These are phyloP conservation scores for Persicaria maculosa DNA, from an alignment of 148 eudicot genomes.

Conservation along the genomic window DNA sequence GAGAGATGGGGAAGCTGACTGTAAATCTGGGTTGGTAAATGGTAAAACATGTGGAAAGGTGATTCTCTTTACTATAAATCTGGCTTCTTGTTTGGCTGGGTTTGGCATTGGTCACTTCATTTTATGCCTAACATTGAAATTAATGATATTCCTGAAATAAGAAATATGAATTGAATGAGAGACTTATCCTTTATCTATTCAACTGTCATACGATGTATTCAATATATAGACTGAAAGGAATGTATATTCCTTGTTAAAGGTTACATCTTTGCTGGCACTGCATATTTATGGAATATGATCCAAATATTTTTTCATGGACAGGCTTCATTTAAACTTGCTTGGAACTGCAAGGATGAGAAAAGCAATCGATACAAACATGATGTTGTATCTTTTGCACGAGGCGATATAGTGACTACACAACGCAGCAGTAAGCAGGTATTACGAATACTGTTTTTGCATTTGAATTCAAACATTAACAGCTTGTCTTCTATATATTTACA, in stretches of 20 bases:
- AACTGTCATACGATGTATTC: not conserved
- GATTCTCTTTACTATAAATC: not conserved
- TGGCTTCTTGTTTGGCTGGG: not conserved
- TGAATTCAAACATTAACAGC: too few species aligned
- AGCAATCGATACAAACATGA: conserved; percentile 88
- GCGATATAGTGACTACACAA: conserved; percentile 75
- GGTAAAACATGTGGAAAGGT: conserved; percentile 65
- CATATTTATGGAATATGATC: not conserved
- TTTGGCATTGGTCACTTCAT: not conserved
- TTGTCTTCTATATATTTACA: too few species aligned
- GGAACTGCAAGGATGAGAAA: conserved; percentile 75
- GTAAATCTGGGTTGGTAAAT: conserved; percentile 25
- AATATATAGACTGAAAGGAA: not conserved
- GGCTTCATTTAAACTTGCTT: conserved; percentile 92
- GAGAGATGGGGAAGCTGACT: conserved; percentile 43
- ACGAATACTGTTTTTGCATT: not conserved
- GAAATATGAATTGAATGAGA: not conserved
- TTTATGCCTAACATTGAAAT: not conserved
- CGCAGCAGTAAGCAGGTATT: conserved; percentile 97
- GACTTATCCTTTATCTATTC: not conserved
- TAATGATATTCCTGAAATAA: not conserved
- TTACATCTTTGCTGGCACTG: not conserved
- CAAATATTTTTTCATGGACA: conserved; percentile 22
- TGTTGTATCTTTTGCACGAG: conserved; percentile 88
- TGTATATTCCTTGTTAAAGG: not conserved